Percentiles rank a stretch among this genome's conserved stretches.
These are phyloP conservation scores for Pseudogymnoascus sp. DNA, from an alignment of 2,329 filamentous ascomycete genomes.

Conservation along the genomic window DNA sequence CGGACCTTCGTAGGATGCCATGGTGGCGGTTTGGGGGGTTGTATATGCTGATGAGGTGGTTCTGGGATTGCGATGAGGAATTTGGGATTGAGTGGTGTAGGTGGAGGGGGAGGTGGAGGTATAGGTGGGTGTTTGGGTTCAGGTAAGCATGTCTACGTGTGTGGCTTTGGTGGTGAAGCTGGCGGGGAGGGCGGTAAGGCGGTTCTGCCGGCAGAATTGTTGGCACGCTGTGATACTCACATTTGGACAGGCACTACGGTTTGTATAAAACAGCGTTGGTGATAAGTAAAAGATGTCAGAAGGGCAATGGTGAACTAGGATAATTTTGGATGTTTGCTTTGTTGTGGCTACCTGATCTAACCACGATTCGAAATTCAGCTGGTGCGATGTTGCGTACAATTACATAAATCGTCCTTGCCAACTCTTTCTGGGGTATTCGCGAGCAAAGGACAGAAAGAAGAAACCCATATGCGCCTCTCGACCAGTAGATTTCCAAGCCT, in stretches of 20 bases:
- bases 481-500: neutral
- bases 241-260: neutral
- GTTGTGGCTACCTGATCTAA: neutral
- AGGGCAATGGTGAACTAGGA: neutral
- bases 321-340: neutral
- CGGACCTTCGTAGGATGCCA: conserved; percentile 3
- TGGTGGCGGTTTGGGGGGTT: neutral
- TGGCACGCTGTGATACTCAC: neutral
- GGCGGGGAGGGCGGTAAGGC: neutral
- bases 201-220: neutral
- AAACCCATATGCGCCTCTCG: neutral
- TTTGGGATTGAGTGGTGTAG: neutral
- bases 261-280: neutral
- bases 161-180: neutral
- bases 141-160: neutral
- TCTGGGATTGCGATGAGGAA: neutral
- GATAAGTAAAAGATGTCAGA: neutral
- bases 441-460: neutral
- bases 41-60: neutral
- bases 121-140: neutral
- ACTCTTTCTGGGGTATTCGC: neutral
- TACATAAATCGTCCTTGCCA: neutral
- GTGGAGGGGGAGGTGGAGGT: neutral
- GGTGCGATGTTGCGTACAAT: neutral
- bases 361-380: neutral